Percentiles rank a stretch among this genome's conserved stretches.
phyloP scores from a whole-genome alignment of 768 basidiomycete genomes.

The Mycena kentingensis region DNA sequence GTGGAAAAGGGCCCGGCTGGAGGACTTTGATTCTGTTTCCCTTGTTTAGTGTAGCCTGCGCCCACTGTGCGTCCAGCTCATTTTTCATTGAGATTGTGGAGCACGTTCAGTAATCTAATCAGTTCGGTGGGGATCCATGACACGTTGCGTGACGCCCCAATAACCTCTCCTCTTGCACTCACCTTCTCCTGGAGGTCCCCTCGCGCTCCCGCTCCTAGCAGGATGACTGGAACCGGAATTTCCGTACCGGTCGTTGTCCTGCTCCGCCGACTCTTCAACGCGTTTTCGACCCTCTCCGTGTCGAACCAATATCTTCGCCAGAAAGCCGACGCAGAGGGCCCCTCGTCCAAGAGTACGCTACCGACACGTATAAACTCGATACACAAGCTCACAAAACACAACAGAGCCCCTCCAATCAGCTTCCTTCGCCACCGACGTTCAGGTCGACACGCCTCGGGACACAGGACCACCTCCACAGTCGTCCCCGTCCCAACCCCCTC shows the following conservation, averaged over 20 bases:
- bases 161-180: no score
- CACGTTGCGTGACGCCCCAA: no score
- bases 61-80: no score
- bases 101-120: no score
- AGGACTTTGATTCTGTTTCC: no score
- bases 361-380: conserved; percentile 7
- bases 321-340: conserved; percentile 19
- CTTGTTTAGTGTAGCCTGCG: no score
- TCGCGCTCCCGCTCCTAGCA: no score
- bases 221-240: conserved; percentile 28
- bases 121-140: no score
- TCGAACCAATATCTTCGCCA: conserved; percentile 61
- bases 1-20: neutral
- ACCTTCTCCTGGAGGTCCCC: no score
- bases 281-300: conserved; percentile 68
- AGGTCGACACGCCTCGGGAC: neutral
- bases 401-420: neutral
- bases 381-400: neutral
- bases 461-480: neutral
- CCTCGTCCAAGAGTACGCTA: conserved; percentile 4
- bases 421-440: neutral
- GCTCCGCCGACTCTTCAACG: conserved; percentile 66
- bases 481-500: conserved; percentile 21
- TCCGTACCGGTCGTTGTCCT: conserved; percentile 62
- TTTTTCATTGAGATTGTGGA: no score